Conservation (phyloP, 73 alveolate genomes). For the Paramecium octaurelia region DNA sequence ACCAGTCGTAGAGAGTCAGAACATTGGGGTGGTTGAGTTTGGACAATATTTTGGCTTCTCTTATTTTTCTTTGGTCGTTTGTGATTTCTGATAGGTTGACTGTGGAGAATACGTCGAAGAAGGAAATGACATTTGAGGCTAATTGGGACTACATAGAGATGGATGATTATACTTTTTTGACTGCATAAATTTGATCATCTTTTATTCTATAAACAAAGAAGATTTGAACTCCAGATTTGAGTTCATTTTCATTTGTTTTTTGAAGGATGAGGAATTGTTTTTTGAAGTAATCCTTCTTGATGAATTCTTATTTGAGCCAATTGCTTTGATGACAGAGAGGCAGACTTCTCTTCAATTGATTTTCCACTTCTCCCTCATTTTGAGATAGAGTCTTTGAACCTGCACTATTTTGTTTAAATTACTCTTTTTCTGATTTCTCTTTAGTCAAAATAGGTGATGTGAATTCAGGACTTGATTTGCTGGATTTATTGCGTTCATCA, state of each 20-base stretch:
- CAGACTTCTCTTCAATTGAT: background rate
- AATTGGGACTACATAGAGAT: background rate
- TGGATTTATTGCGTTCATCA: background rate
- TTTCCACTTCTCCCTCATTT: background rate
- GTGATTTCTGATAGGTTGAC: constrained; percentile 29
- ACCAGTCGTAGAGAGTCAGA: constrained; percentile 35
- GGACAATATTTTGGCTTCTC: constrained; percentile 35
- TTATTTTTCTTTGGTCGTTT: constrained; percentile 1
- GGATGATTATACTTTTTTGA: background rate
- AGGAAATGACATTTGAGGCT: background rate
- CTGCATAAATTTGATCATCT: constrained; percentile 46
- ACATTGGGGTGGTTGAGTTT: constrained; percentile 26
- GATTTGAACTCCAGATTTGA: constrained; percentile 1
- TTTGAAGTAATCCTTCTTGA: background rate
- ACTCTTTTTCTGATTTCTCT: background rate
- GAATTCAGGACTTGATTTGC: background rate
- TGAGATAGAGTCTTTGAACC: background rate
- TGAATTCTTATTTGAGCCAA: constrained; percentile 29
- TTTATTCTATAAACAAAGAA: constrained; percentile 9
- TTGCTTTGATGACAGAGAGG: constrained; percentile 27
- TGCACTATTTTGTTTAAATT: background rate
- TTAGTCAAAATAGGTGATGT: background rate
- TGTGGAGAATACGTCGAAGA: constrained; percentile 29
- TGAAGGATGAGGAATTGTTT: background rate
- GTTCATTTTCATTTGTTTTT: constrained; percentile 31